A percentile compares a stretch with the other conserved stretches of the same genome.
Evolutionary conservation across 768 basidiomycete genomes (phyloP).

Genomic region (Hebeloma cylindrosporum): DNA sequence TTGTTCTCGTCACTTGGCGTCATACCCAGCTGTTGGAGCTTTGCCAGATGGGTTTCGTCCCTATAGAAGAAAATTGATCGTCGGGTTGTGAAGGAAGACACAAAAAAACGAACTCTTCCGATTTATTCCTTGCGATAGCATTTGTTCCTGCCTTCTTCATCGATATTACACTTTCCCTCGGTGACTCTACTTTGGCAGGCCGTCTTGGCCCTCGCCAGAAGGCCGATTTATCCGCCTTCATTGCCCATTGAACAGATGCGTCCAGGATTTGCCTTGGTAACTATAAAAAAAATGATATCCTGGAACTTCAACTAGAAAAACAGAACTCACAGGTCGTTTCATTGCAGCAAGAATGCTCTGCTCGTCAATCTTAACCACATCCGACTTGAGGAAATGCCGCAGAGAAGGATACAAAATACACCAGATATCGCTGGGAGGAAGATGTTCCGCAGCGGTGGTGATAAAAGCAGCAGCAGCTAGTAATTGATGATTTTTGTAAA

Average conservation of each 20-base stretch:
- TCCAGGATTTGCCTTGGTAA: conserved; percentile 73
- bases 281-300: conserved; percentile 34
- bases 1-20: conserved; percentile 79
- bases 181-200: conserved; percentile 57
- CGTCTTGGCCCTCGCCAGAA: conserved; percentile 73
- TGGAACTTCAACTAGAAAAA: neutral
- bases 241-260: conserved; percentile 85
- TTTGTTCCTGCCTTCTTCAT: conserved; percentile 51
- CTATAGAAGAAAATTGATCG: conserved; percentile 37
- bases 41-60: conserved; percentile 73
- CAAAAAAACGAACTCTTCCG: conserved; percentile 66
- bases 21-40: conserved; percentile 89
- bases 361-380: conserved; percentile 74
- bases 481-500: neutral
- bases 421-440: conserved; percentile 91
- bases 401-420: conserved; percentile 94
- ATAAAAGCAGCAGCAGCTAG: conserved; percentile 87
- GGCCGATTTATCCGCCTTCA: conserved; percentile 72
- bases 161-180: conserved; percentile 68
- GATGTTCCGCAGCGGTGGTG: conserved; percentile 77
- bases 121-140: conserved; percentile 51
- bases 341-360: conserved; percentile 71
- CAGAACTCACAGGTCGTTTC: conserved; percentile 68
- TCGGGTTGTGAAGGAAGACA: neutral
- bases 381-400: conserved; percentile 81